Evolutionary conservation across 2,329 filamentous ascomycete species (phyloP), one percentile per base, ranked within the genome.

Genomic region (Aureobasidium sp.): DNA sequence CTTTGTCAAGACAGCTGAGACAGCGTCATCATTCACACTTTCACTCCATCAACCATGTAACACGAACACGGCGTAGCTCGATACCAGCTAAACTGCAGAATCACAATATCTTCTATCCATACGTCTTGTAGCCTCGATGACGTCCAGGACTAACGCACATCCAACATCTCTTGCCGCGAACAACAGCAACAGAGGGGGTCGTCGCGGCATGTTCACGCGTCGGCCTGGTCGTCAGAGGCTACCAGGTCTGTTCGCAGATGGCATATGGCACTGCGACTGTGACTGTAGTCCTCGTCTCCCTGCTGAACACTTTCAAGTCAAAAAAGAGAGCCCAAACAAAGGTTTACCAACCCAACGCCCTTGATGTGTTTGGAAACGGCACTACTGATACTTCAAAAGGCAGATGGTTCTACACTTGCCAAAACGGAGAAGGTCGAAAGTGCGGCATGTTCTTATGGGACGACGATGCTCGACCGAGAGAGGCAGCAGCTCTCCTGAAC

Each of bases 381-480:
- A 27, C n/a, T 11, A 16, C 41, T 57, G 25, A 45, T 13, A 16
- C 29, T 15, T 45, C 6, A 13, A 27, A 16, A 57, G 83, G 83
- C 11, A 69, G 70, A 65, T 67, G 66, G 69, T 73, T 86, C 70
- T 85, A 83, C 66, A 81, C 79, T 4, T 87, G 84, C 67, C 81
- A 84, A 65, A 72, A 74, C 37, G 72, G 76, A 58, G 67, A 72
- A 3, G 73, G 75, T 27, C 72, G 78, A 49, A 73, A 77, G 44
- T 86, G 84, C 66, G 74, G 74, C 0, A 83, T 86, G 71, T 86
- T 85, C 65, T 69, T 86, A 0, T 86, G 82, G 81, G 74, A 80
- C 7, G 77, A 82, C 6, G 78, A 83, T 47, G 83, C 83, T 0
- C 71, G 74, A 44, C 63, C 66, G n/a, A 74, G 82, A 58, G 80